phyloP scores from a whole-genome alignment of 345 rosid genomes.

The Dimocarpus longan region DNA sequence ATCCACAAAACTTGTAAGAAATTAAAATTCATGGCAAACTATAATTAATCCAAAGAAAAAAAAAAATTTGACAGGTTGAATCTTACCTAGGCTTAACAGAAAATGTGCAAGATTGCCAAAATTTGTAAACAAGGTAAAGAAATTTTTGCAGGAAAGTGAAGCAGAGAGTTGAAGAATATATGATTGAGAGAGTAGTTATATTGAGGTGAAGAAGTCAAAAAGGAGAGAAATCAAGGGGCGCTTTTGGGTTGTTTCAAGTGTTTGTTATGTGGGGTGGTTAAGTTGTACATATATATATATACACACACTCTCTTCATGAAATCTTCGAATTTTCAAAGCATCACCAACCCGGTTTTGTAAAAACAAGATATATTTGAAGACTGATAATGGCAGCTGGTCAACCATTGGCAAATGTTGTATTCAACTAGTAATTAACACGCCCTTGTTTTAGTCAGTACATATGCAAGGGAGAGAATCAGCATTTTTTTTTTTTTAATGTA shows the following conservation, averaged over 20 bases:
- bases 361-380: background rate
- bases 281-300: too few relatives aligned
- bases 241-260: slow-evolving; percentile 24
- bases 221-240: slow-evolving; percentile 44
- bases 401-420: background rate
- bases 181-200: background rate
- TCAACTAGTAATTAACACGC: background rate
- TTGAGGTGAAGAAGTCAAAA: slow-evolving; percentile 18
- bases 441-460: too few relatives aligned
- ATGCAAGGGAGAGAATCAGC: too few relatives aligned
- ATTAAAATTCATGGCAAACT: too few relatives aligned
- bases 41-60: background rate
- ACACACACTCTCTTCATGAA: background rate
- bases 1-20: background rate
- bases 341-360: slow-evolving; percentile 19
- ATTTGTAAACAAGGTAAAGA: background rate
- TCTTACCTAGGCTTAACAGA: background rate
- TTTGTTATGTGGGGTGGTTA: slow-evolving; percentile 18
- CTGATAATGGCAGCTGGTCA: background rate
- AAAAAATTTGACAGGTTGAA: background rate
- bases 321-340: slow-evolving; percentile 1
- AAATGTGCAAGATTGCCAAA: background rate
- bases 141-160: background rate
- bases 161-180: background rate
- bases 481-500: too few relatives aligned